Base-by-base conservation (phyloP, 1,139 yeast genomes). In the Lodderomyces jiufengensis region DNA sequence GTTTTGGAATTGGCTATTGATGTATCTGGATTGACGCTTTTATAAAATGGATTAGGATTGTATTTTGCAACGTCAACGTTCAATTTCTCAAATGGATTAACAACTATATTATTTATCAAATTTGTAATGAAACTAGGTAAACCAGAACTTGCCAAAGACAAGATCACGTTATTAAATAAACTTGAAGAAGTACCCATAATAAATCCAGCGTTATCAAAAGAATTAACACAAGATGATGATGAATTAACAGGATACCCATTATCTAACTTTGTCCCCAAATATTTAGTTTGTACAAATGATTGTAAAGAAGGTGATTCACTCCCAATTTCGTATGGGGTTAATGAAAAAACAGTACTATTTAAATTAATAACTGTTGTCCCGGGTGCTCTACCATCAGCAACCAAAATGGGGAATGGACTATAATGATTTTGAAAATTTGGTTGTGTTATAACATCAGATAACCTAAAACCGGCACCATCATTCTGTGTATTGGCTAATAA, bases 171-270 rank as follows among this genome's bases (percentile, higher is more conserved):
- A 27, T 84, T 86, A 64, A 86, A 86, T 38, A 87, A 63, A 0
- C 92, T 70, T 0, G 95, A 81, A 0, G 94, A 82, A 2, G 94
- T 81, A 29, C 94, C 95, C 59, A 84, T 60, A 28, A 82, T 65
- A 54, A 76, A 84, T 1, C 90, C 95, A 5, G 84, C 82, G 53
- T 84, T 84, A 56, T 84, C 95, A 45, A 73, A 80, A 2, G 94
- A 95, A 10, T 67, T 71, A 39, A 76, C 60, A 61, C 95, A 84
- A 18, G 20, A 5, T 18, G 20, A n/a, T 9, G 49, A 43, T 21
- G 44, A 48, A 31, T 50, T 49, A 5, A 22, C 20, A 8, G 67
- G 60, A 18, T 41, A 39, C 4, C 72, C 72, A 39, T 62, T 58
- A 28, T 46, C 46, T 10, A 61, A 60, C 1, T 55, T 43, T 10